phyloP scores from a whole-genome alignment of 805 yeast genomes.

The Kuraishia piskuri region DNA sequence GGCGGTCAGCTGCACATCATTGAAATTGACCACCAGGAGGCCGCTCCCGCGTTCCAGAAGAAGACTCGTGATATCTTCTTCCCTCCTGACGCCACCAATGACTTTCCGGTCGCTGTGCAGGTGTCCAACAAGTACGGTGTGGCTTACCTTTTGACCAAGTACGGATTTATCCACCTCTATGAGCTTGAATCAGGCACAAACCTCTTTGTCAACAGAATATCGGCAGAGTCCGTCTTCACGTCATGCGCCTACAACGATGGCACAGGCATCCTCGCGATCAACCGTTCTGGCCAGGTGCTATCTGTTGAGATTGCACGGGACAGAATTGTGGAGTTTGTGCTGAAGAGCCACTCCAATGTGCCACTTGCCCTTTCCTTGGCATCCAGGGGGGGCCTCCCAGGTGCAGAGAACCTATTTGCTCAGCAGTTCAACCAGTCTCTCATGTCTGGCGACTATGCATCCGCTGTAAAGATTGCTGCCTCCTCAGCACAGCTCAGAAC shows the following conservation, averaged over 20 bases:
- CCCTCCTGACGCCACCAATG: conserved; percentile 94
- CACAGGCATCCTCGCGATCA: conserved; percentile 86
- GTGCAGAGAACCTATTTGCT: conserved; percentile 86
- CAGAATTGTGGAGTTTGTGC: conserved; percentile 81
- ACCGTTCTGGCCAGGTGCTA: conserved; percentile 90
- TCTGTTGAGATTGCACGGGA: conserved; percentile 84
- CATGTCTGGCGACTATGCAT: conserved; percentile 76
- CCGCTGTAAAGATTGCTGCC: conserved; percentile 96
- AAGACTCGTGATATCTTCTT: conserved; percentile 88
- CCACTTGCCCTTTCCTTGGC: conserved; percentile 82
- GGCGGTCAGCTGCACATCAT: conserved; percentile 86
- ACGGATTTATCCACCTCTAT: conserved; percentile 92
- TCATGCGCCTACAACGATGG: conserved; percentile 64
- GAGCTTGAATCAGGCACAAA: conserved; percentile 90
- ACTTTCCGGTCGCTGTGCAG: conserved; percentile 92
- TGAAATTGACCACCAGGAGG: conserved; percentile 91
- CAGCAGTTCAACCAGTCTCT: conserved; percentile 88
- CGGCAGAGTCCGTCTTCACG: conserved; percentile 92
- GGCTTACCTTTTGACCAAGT: conserved; percentile 83
- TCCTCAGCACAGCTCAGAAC: conserved; percentile 89
- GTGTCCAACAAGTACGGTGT: conserved; percentile 82
- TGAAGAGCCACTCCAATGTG: conserved; percentile 80
- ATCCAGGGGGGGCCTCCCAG: conserved; percentile 93
- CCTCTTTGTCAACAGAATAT: conserved; percentile 91
- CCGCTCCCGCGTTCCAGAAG: conserved; percentile 77